phyloP scores from a whole-genome alignment of 805 yeast genomes.

The Spathaspora girioi region DNA sequence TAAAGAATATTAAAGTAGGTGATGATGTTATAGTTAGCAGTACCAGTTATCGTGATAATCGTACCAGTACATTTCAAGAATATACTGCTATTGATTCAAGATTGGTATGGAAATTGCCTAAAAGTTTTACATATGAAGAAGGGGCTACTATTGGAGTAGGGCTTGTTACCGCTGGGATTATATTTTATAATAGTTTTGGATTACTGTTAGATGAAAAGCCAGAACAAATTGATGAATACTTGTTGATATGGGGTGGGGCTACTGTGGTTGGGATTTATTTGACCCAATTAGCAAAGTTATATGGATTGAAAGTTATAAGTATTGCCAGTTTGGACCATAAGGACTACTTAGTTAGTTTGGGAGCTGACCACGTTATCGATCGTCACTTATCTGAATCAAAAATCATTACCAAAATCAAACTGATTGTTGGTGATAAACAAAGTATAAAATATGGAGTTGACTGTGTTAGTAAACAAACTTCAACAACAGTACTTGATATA shows the following conservation, averaged over 20 bases:
- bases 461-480: slow-evolving; percentile 40
- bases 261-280: slow-evolving; percentile 44
- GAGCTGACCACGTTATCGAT: slow-evolving; percentile 33
- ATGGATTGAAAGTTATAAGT: slow-evolving; percentile 34
- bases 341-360: slow-evolving; percentile 17
- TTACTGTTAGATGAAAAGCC: slow-evolving; percentile 7
- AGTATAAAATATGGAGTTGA: slow-evolving; percentile 39
- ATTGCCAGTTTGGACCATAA: slow-evolving; percentile 18
- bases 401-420: slow-evolving; percentile 9
- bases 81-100: slow-evolving; percentile 43
- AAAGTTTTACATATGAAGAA: slow-evolving; percentile 27
- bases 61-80: slow-evolving; percentile 47
- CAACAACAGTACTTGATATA: slow-evolving; percentile 25
- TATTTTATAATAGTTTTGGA: slow-evolving; percentile 18
- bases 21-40: slow-evolving; percentile 42
- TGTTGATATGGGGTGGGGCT: slow-evolving; percentile 48
- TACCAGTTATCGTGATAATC: slow-evolving; percentile 44
- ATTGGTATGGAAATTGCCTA: slow-evolving; percentile 43
- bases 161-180: slow-evolving; percentile 38
- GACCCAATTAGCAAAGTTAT: slow-evolving; percentile 38
- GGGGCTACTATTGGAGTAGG: slow-evolving; percentile 49
- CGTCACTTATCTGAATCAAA: slow-evolving; percentile 22
- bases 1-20: slow-evolving; percentile 22
- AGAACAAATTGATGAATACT: slow-evolving; percentile 9
- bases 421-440: slow-evolving; percentile 14